Conservation (phyloP, 768 basidiomycete genomes). For the Phaeolepiota aurea region DNA sequence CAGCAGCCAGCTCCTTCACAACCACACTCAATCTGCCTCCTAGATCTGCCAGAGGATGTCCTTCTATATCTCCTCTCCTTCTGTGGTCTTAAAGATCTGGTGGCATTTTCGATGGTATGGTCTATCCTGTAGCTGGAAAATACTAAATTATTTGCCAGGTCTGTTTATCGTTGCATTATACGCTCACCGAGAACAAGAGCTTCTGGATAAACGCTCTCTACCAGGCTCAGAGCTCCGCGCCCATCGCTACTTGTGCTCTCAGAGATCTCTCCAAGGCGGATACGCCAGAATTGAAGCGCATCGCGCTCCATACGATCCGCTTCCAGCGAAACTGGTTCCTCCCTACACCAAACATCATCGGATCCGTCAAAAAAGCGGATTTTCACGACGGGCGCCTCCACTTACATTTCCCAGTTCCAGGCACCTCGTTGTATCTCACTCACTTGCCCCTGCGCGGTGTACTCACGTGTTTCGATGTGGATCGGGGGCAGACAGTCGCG, state of each 20-base stretch:
- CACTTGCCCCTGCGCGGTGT: constrained; percentile 12
- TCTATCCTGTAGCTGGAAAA: not conserved
- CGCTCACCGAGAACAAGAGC: constrained; percentile 12
- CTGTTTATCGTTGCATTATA: constrained; percentile 10
- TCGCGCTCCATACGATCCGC: constrained; percentile 18
- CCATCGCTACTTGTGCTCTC: constrained; percentile 19
- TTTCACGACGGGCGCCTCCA: constrained; percentile 11
- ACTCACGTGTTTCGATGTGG: constrained; percentile 13
- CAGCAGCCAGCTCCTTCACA: too few species aligned
- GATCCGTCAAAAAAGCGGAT: constrained; percentile 10
- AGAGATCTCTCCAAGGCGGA: constrained; percentile 15
- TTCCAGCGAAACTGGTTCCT: constrained; percentile 20
- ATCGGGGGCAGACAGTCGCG: constrained; percentile 7
- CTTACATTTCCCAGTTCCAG: constrained; percentile 19
- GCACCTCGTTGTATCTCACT: constrained; percentile 15
- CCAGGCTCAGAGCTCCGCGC: constrained; percentile 11
- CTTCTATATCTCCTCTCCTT: constrained; percentile 13
- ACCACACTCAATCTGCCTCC: too few species aligned
- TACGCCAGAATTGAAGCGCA: constrained; percentile 12
- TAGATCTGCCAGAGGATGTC: constrained; percentile 14
- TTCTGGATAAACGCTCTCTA: constrained; percentile 20
- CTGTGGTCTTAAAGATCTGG: constrained; percentile 12
- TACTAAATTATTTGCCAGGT: constrained; percentile 8
- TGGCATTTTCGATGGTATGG: constrained; percentile 14
- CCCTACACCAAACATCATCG: constrained; percentile 10